Evolutionary conservation across 495 filamentous ascomycete genomes (phyloP), one percentile per base, ranked within the genome.

Genomic region (Daldinia concentrica): DNA sequence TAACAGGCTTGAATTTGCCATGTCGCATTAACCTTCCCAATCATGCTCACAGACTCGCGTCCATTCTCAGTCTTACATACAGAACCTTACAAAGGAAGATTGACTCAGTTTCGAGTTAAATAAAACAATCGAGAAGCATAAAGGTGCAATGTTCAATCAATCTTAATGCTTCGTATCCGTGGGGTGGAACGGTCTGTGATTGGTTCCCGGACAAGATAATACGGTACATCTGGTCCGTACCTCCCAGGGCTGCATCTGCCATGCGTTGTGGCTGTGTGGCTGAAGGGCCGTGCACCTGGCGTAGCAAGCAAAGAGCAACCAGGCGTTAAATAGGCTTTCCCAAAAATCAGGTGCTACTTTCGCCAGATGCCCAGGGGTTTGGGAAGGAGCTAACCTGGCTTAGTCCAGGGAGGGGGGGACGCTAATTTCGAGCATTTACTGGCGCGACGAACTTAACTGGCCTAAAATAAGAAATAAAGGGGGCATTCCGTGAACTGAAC

Each of bases 401-500:
- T 17, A 57, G 36, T 36, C 34, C 12, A 36, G 19, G 39, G 32
- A 59, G 51, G 26, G 50, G 66, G 64, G 50, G n/a, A 26, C 60
- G 50, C 61, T 69, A 73, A 68, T 69, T 69, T 69, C 50, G 26
- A 69, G 62, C 65, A 62, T 62, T 66, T 37, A 60, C 61, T 73
- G 66, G 66, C 66, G 62, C 57, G 64, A 72, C 69, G 24, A 48
- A 48, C 24, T 56, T 64, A 59, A 72, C 56, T 71, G 54, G 19
- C 57, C 62, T 66, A 66, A 66, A 72, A 64, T 64, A 68, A 72
- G 54, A 72, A 58, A 72, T 63, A 68, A 72, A 67, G 60, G 69
- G 69, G 64, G 50, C 54, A 69, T 66, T 58, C 43, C 43, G 43
- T 24, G 43, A 48, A 48, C 19, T 48, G 43, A 48, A 48, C 58